Evolutionary conservation across 2,329 filamentous ascomycete genomes (phyloP).

Genomic region (Alternaria conjuncta): DNA sequence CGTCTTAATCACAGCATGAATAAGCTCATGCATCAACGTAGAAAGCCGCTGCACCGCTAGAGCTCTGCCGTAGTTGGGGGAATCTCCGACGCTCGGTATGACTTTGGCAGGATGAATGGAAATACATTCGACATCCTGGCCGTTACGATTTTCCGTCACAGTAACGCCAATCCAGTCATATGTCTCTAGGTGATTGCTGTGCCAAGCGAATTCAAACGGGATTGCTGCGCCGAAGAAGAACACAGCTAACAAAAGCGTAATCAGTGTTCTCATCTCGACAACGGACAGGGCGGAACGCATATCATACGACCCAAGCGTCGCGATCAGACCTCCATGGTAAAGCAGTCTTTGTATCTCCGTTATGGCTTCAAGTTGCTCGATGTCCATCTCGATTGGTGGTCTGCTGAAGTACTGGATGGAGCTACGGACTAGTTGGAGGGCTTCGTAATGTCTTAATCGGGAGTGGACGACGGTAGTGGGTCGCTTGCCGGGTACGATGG

Average conservation of each 20-base stretch:
- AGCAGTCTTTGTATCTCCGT: not conserved
- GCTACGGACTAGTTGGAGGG: not conserved
- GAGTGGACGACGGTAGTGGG: accelerated
- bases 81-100: accelerated
- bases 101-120: not conserved
- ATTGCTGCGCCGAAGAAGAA: not conserved
- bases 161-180: not conserved
- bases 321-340: accelerated
- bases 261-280: not conserved
- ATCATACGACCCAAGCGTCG: not conserved
- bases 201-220: not conserved
- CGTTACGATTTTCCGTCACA: no score
- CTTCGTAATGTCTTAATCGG: not conserved
- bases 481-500: not conserved
- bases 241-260: accelerated
- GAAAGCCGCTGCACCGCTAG: not conserved
- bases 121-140: not conserved
- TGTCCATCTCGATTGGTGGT: not conserved
- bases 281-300: accelerated
- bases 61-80: not conserved
- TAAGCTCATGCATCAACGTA: not conserved
- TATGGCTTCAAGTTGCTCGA: not conserved
- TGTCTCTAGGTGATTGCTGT: not conserved
- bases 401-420: not conserved
- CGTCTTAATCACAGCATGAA: not conserved